A percentile compares a stretch with the other conserved stretches of the same genome.
Evolutionary conservation across 2,329 filamentous ascomycete genomes (phyloP).

Genomic region (Fusarium sp.): DNA sequence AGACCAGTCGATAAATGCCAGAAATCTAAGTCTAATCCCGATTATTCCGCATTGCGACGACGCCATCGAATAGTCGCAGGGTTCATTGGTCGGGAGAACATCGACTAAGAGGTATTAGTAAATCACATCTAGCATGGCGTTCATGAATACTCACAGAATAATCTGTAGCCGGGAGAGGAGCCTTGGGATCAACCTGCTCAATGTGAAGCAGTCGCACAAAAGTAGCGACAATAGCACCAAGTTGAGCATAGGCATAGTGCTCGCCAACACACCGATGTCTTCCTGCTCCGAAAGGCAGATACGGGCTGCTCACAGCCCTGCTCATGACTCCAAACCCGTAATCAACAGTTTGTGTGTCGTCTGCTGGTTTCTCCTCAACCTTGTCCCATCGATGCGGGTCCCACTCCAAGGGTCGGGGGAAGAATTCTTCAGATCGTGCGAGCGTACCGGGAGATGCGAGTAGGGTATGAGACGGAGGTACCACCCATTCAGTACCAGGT

Average conservation of each 20-base stretch:
- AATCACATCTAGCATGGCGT: accelerated
- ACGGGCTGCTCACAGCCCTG: conserved; percentile 90
- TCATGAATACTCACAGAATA: conserved; percentile 65
- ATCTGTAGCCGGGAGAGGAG: conserved; percentile 72
- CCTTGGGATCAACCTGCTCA: conserved; percentile 63
- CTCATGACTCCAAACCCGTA: conserved; percentile 95
- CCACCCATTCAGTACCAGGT: conserved; percentile 83
- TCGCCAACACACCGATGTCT: conserved; percentile 95
- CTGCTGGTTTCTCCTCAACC: conserved; percentile 62
- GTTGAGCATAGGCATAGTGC: conserved; percentile 93
- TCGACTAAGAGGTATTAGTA: conserved; percentile 30
- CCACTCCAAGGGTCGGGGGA: conserved; percentile 86
- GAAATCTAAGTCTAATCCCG: too few relatives aligned
- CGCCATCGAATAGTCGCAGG: conserved; percentile 40
- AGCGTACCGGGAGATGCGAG: conserved; percentile 88
- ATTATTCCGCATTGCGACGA: conserved; percentile 13
- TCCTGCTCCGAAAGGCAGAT: conserved; percentile 95
- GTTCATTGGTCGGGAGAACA: conserved; percentile 47
- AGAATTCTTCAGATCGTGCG: conserved; percentile 78
- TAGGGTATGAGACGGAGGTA: conserved; percentile 85
- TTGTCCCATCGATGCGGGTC: conserved; percentile 90
- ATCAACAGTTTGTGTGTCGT: conserved; percentile 82
- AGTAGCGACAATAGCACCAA: conserved; percentile 85
- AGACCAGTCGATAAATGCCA: too few relatives aligned
- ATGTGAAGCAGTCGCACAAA: conserved; percentile 85